phyloP scores from a whole-genome alignment of 345 rosid species.

The Cochlearia excelsa region DNA sequence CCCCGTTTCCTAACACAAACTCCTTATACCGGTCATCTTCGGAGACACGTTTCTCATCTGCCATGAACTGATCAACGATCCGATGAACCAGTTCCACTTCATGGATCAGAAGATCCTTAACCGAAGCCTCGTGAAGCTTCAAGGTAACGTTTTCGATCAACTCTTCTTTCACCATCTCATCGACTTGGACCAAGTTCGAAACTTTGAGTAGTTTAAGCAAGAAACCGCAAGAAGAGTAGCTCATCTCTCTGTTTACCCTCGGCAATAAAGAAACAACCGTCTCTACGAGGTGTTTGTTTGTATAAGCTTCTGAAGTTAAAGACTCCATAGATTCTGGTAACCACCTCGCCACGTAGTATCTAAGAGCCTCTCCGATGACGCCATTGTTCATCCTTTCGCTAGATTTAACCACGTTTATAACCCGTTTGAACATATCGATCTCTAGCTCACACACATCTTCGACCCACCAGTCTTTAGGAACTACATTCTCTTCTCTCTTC shows the following conservation, averaged over 20 bases:
- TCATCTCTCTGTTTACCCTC: slow-evolving; percentile 46
- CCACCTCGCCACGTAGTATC: slow-evolving; percentile 74
- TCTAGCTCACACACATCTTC: slow-evolving; percentile 90
- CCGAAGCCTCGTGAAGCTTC: slow-evolving; percentile 70
- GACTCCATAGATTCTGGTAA: slow-evolving; percentile 65
- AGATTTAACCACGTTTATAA: slow-evolving; percentile 57
- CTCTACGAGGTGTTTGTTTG: slow-evolving; percentile 63
- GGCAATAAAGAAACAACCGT: slow-evolving; percentile 69
- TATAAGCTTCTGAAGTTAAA: slow-evolving; percentile 47
- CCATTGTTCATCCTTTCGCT: slow-evolving; percentile 73
- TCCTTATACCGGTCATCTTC: slow-evolving; percentile 44
- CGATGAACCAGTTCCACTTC: slow-evolving; percentile 64
- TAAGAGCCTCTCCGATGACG: slow-evolving; percentile 75
- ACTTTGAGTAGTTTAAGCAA: slow-evolving; percentile 73
- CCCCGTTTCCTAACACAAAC: slow-evolving; percentile 47
- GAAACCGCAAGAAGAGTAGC: slow-evolving; percentile 67
- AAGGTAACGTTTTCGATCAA: slow-evolving; percentile 55
- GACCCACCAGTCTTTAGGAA: slow-evolving; percentile 97
- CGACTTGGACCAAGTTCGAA: slow-evolving; percentile 56
- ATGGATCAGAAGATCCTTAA: slow-evolving; percentile 64
- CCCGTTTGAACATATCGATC: slow-evolving; percentile 66
- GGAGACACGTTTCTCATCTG: slow-evolving; percentile 39
- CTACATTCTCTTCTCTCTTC: slow-evolving; percentile 42
- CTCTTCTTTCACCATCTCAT: slow-evolving; percentile 50
- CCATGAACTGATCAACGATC: slow-evolving; percentile 48